phyloP scores from a whole-genome alignment of 306 rosid genomes.

The Hippophae rhamnoides region DNA sequence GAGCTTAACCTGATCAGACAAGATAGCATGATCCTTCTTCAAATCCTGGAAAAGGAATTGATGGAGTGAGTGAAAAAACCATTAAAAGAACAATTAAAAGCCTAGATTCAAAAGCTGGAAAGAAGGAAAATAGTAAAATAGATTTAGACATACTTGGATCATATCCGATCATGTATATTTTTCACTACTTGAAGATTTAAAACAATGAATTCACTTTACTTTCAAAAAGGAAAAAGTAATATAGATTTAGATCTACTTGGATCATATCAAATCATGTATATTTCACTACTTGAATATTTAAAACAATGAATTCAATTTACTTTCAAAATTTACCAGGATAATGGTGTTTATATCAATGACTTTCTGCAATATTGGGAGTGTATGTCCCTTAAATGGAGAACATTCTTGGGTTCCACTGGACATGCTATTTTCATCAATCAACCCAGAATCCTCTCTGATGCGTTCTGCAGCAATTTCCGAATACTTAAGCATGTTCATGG shows the following conservation, averaged over 20 bases:
- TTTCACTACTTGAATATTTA: neutral
- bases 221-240: neutral
- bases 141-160: neutral
- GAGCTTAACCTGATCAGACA: slow-evolving; percentile 51
- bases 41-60: slow-evolving; percentile 40
- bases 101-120: neutral
- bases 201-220: no score
- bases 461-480: slow-evolving; percentile 28
- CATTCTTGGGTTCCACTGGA: slow-evolving; percentile 44
- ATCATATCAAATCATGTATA: neutral
- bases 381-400: slow-evolving; percentile 47
- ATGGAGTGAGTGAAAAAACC: neutral
- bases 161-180: neutral
- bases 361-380: slow-evolving; percentile 76
- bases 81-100: neutral
- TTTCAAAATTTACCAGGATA: slow-evolving; percentile 44
- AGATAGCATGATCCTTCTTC: slow-evolving; percentile 48
- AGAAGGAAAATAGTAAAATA: no score
- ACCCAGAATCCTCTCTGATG: slow-evolving; percentile 27
- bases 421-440: slow-evolving; percentile 31
- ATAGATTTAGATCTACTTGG: neutral
- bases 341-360: slow-evolving; percentile 46
- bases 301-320: no score
- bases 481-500: slow-evolving; percentile 3
- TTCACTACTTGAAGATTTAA: neutral